Conservation (phyloP, 192 early-diverging fungal species). For the Coemansia sp. region DNA sequence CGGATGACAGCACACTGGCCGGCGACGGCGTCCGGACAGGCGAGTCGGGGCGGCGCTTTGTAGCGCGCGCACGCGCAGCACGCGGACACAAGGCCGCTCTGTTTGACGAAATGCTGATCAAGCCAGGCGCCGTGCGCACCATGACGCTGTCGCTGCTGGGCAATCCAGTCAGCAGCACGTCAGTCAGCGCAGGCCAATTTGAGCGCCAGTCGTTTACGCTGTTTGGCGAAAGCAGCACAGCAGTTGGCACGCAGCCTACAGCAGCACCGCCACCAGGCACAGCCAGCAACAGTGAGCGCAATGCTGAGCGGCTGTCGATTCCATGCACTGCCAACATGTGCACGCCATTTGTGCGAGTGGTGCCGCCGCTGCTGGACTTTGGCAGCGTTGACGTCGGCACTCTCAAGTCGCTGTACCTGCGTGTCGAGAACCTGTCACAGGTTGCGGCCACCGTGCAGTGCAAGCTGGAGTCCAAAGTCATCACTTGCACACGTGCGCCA, state of each 20-base stretch:
- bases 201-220: constrained; percentile 68
- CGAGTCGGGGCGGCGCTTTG: not conserved
- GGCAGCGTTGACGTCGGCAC: constrained; percentile 95
- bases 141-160: constrained; percentile 75
- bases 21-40: not conserved
- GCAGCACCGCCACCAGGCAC: constrained; percentile 50
- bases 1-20: not conserved
- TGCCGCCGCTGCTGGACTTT: constrained; percentile 85
- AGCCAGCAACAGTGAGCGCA: constrained; percentile 47
- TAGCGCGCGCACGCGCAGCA: constrained; percentile 1
- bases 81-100: constrained; percentile 25
- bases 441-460: constrained; percentile 81
- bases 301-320: constrained; percentile 58
- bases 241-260: constrained; percentile 30
- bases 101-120: constrained; percentile 79
- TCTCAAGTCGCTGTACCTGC: constrained; percentile 80
- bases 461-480: constrained; percentile 88
- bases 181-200: constrained; percentile 70
- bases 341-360: constrained; percentile 87
- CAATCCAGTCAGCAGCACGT: constrained; percentile 16
- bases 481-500: constrained; percentile 73
- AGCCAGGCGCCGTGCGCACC: constrained; percentile 77
- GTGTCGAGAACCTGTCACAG: constrained; percentile 83
- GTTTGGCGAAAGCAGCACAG: constrained; percentile 58
- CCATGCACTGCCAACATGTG: constrained; percentile 90